These are phyloP conservation scores for Gracilaria domingensis DNA, from an alignment of 23 red algal species.

Conservation along the genomic window DNA sequence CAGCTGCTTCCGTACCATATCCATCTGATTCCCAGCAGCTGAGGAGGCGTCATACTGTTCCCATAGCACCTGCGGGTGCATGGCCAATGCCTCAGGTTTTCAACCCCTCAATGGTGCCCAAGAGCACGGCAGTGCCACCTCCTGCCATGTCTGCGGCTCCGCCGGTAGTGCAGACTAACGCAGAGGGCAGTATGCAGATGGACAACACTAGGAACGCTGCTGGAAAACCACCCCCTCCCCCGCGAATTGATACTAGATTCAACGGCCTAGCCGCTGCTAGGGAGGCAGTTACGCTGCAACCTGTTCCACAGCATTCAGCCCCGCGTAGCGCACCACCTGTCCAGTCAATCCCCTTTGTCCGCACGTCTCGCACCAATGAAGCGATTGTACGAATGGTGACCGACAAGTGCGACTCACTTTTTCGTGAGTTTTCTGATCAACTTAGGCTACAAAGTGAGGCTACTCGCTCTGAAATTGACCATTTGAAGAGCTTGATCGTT, in stretches of 20 bases:
- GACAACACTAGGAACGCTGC: no score
- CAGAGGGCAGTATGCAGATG: no score
- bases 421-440: neutral
- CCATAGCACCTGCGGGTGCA: no score
- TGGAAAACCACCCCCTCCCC: neutral
- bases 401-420: neutral
- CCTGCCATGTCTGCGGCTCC: no score
- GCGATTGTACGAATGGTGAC: neutral
- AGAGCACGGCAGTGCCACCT: no score
- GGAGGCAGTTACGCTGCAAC: neutral
- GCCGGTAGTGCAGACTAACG: no score
- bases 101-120: no score
- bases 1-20: no score
- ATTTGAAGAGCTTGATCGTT: neutral
- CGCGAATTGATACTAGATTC: neutral
- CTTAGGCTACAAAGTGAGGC: neutral
- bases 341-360: constrained; percentile 1
- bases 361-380: neutral
- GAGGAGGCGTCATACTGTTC: no score
- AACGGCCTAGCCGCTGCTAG: neutral
- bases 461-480: neutral
- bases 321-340: neutral
- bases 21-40: no score
- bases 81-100: no score
- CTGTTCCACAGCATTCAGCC: neutral